Evolutionary conservation across 1,284 basidiomycete species (phyloP).

Genomic region (Austroboletus olivaceoglutinosus): DNA sequence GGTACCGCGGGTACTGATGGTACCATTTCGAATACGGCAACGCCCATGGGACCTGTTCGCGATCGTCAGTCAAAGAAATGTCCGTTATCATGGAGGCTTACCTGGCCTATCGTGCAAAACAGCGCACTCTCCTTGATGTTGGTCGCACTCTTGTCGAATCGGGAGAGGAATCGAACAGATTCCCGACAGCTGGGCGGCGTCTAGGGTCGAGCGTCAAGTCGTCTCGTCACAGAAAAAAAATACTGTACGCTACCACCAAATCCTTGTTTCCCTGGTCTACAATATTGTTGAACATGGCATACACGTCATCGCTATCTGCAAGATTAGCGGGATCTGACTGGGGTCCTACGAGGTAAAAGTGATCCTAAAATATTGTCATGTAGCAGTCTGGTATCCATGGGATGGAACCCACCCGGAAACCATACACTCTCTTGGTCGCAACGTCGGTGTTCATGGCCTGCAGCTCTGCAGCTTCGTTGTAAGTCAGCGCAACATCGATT

Average conservation of each 20-base stretch:
- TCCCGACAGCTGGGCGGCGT: conserved; percentile 20
- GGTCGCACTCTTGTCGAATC: conserved; percentile 55
- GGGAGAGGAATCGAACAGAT: conserved; percentile 48
- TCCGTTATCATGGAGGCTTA: conserved; percentile 10
- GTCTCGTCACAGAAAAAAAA: background rate
- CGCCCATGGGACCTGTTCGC: conserved; percentile 48
- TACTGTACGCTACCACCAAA: conserved; percentile 9
- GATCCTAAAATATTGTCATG: conserved; percentile 14
- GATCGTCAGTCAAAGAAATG: background rate
- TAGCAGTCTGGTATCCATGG: conserved; percentile 34
- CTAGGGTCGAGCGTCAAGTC: conserved; percentile 9
- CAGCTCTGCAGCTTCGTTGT: conserved; percentile 47
- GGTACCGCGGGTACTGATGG: conserved; percentile 51
- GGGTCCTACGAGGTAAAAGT: conserved; percentile 25
- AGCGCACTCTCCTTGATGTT: conserved; percentile 53
- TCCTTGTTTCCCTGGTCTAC: conserved; percentile 25
- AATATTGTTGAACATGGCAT: conserved; percentile 21
- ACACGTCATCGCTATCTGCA: conserved; percentile 6
- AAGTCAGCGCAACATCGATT: conserved; percentile 49
- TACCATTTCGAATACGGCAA: conserved; percentile 51
- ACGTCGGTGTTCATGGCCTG: conserved; percentile 30
- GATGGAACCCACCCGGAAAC: conserved; percentile 40
- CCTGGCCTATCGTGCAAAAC: conserved; percentile 49
- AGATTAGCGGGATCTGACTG: conserved; percentile 18
- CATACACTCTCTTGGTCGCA: conserved; percentile 37